A percentile compares a stretch with the other conserved stretches of the same genome.
These are phyloP conservation scores for Pelargonium exstipulatum DNA, from an alignment of 441 rosid genomes.

Conservation along the genomic window DNA sequence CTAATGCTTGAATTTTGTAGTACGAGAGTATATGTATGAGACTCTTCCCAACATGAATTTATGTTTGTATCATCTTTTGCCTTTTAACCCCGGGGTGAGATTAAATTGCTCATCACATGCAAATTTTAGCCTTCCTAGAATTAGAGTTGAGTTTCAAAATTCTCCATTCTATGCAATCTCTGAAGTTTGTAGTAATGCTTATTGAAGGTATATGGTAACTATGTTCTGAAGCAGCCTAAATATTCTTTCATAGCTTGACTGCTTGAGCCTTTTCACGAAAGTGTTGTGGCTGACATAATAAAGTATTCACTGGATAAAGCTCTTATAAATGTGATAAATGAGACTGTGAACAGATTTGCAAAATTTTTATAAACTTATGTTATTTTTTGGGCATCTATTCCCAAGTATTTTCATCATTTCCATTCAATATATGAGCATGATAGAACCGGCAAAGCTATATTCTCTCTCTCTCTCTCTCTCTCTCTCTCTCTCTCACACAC, in stretches of 20 bases:
- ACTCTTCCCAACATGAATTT: not conserved
- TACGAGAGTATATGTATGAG: not conserved
- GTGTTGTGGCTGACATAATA: constrained; percentile 3
- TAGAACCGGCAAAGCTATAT: not conserved
- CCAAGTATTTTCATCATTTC: not conserved
- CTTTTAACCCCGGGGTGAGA: not conserved
- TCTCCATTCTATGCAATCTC: constrained; percentile 1
- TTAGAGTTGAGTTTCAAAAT: not conserved
- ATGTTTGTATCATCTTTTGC: not conserved
- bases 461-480: not conserved
- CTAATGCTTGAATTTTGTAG: not conserved
- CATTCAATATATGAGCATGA: not conserved
- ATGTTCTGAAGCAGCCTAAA: not conserved
- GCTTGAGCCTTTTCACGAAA: not conserved
- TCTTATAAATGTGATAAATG: not conserved
- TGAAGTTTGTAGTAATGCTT: constrained; percentile 1
- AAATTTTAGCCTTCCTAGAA: not conserved
- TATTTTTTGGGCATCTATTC: not conserved
- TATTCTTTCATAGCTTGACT: not conserved
- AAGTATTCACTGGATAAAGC: constrained; percentile 1
- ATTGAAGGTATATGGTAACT: not conserved
- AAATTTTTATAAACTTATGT: not conserved
- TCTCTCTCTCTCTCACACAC: not conserved
- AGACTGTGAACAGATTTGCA: not conserved
- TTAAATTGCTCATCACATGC: not conserved